Percentiles rank a stretch among this genome's conserved stretches.
phyloP scores from a whole-genome alignment of 2,329 filamentous ascomycete genomes.

The Colletotrichum sojae region DNA sequence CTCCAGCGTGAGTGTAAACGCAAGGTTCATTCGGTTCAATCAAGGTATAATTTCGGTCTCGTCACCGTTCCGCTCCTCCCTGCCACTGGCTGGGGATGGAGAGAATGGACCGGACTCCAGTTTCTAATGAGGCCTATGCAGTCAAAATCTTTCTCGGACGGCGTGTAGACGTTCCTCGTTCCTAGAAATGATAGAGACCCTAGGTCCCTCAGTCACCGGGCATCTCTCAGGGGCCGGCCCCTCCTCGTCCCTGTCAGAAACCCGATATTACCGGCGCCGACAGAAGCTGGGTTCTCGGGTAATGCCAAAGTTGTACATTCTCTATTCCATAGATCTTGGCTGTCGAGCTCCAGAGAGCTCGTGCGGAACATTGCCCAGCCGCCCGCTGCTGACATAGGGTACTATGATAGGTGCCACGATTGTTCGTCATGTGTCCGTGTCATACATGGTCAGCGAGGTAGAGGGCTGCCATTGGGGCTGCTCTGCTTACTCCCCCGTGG shows the following conservation, averaged over 20 bases:
- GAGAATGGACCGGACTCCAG: no score
- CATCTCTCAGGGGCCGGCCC: constrained; percentile 4
- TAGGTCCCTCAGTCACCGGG: not conserved
- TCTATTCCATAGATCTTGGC: not conserved
- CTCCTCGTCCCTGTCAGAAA: constrained; percentile 15
- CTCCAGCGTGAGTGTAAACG: no score
- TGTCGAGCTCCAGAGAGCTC: not conserved
- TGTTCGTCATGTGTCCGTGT: constrained; percentile 25
- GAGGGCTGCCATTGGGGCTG: constrained; percentile 16
- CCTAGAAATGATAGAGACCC: not conserved
- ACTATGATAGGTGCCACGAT: constrained; percentile 36
- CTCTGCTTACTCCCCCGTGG: constrained; percentile 28
- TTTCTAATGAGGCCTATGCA: not conserved
- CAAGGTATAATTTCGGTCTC: no score
- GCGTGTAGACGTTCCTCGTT: not conserved
- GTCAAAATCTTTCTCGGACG: not conserved
- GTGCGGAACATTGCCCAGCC: not conserved
- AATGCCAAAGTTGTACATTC: not conserved
- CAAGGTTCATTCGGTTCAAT: no score
- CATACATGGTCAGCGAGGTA: constrained; percentile 31
- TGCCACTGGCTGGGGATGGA: no score
- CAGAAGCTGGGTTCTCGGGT: not conserved
- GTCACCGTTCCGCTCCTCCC: no score
- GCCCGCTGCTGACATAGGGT: constrained; percentile 7
- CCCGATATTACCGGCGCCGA: constrained; percentile 9